Base-by-base conservation (phyloP, 192 early-diverging fungal species). In the Backusella circina region DNA sequence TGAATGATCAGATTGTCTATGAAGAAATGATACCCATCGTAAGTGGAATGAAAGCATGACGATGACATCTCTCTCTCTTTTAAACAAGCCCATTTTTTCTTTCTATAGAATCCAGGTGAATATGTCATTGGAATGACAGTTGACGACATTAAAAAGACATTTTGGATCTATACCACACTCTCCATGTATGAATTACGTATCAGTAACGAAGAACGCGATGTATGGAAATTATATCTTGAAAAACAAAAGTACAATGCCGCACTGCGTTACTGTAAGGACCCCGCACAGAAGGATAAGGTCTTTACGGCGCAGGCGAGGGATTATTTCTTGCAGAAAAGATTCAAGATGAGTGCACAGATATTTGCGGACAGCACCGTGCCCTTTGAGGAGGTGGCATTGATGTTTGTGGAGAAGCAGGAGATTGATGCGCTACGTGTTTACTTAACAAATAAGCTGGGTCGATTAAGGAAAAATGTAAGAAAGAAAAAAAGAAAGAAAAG, bases 361-460 rank as follows among this genome's bases (percentile, higher is more conserved):
- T 98, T 88, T 89, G 98, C 98, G 2, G 90, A 92, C 61, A 88
- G 88, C 35, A 85, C 87, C 1, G 84, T 96, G 0, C 85, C 90
- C 16, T 97, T 99, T 82, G 98, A 99, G 73, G 94, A 98, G 72
- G 91, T 96, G n/a, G 91, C 89, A 18, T 84, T 99, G 31, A 91
- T 92, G 67, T 97, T 96, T 84, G 87, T 95, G 37, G 88, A 88
- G 5, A 84, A 86, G 5, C 89, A 93, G 35, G 90, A 96, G 71
- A 41, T 70, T 21, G 87, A 86, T 67, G 93, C 95, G 9, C 81
- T 99, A 15, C 88, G 92, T 75, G 85, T 89, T 41, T 99, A 94
- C 80, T 80, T 99, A 75, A 65, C 89, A 23, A 85, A 88, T 61
- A 96, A 94, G 77, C 79, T 97, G 30, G 88, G 88, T 64, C 90